phyloP scores from a whole-genome alignment of 257 asterid genomes.

The Plectranthus barbatus region DNA sequence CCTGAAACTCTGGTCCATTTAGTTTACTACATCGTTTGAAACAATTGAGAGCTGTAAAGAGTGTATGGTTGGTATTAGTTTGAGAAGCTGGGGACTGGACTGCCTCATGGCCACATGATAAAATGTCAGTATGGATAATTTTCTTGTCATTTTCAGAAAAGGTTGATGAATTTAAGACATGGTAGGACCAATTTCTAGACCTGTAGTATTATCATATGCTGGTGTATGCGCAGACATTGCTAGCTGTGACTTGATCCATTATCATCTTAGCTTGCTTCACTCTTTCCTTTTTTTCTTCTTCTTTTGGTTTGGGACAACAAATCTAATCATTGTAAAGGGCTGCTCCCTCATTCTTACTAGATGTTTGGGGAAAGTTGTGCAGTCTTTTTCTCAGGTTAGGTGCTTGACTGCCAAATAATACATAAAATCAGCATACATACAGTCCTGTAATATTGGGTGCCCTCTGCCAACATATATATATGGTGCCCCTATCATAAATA shows the following conservation, averaged over 20 bases:
- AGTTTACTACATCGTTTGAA: constrained; percentile 3
- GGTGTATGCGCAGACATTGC: constrained; percentile 3
- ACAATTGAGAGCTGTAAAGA: neutral
- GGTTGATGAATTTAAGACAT: constrained; percentile 19
- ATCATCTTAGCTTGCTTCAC: no score
- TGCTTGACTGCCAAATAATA: neutral
- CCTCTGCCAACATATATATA: no score
- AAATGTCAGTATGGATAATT: neutral
- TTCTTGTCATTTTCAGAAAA: neutral
- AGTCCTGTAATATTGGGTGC: no score
- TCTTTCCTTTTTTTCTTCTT: neutral
- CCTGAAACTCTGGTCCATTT: neutral
- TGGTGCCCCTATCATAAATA: no score
- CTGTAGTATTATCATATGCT: neutral
- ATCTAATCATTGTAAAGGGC: neutral
- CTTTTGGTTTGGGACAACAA: constrained; percentile 1
- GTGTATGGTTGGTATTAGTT: constrained; percentile 7
- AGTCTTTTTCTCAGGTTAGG: neutral
- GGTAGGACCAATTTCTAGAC: constrained; percentile 21
- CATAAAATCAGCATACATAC: no score
- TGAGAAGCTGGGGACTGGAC: neutral
- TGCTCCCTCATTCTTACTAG: neutral
- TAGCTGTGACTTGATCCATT: constrained; percentile 5
- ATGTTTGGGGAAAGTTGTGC: neutral
- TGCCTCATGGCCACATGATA: neutral